These are phyloP conservation scores for Aspergillus sclerotiicarbonarius DNA, from an alignment of 495 filamentous ascomycete genomes.

Conservation along the genomic window DNA sequence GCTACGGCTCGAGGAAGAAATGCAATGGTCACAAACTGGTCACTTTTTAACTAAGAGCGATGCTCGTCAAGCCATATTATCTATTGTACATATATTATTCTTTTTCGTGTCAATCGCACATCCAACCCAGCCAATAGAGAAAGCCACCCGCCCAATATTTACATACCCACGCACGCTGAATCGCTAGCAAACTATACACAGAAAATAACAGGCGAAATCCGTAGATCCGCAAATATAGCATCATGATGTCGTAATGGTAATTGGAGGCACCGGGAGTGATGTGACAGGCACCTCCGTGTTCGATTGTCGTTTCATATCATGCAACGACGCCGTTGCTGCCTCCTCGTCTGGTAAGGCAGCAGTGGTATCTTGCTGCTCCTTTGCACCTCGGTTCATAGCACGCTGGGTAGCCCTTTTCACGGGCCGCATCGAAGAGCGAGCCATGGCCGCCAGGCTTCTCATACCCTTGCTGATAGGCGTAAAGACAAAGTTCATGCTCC, in stretches of 20 bases:
- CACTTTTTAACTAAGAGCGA: background rate
- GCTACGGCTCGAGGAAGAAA: too few relatives aligned
- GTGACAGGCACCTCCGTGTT: slow-evolving; percentile 22
- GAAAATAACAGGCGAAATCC: background rate
- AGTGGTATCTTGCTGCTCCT: background rate
- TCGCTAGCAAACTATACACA: background rate
- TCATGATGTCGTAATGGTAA: slow-evolving; percentile 37
- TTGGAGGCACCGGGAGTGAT: slow-evolving; percentile 31
- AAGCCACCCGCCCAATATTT: background rate
- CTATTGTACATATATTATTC: background rate
- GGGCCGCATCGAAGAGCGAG: slow-evolving; percentile 20
- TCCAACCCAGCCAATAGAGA: background rate
- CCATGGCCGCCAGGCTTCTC: background rate
- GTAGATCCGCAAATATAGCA: slow-evolving; percentile 1
- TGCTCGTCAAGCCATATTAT: background rate
- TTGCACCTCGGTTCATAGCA: background rate
- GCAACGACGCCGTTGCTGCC: slow-evolving; percentile 6
- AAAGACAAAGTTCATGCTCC: slow-evolving; percentile 24
- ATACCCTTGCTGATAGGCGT: slow-evolving; percentile 28
- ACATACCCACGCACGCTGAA: background rate
- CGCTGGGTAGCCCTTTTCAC: slow-evolving; percentile 26
- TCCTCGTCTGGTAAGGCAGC: slow-evolving; percentile 13
- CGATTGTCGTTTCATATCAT: slow-evolving; percentile 13
- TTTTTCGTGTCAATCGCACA: background rate
- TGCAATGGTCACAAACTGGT: background rate